A percentile compares a stretch with the other conserved stretches of the same genome.
Evolutionary conservation across 2,329 filamentous ascomycete genomes (phyloP).

Genomic region (Aspergillus amoenus): DNA sequence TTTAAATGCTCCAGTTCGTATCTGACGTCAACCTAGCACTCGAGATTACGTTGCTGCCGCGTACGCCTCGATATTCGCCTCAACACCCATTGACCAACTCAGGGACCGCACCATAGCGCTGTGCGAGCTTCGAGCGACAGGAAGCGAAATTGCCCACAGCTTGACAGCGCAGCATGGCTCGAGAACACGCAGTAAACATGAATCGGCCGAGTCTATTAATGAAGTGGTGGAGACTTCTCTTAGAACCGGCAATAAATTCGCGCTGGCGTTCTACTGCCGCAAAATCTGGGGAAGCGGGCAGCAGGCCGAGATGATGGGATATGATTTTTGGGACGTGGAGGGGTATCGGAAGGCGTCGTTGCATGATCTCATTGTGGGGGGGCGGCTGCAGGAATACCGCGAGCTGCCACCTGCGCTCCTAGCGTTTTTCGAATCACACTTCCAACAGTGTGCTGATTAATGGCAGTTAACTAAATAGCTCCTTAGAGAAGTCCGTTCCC

Average conservation of each 20-base stretch:
- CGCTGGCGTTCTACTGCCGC: slow-evolving; percentile 15
- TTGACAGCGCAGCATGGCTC: neutral
- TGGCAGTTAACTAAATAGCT: neutral
- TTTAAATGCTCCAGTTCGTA: too few relatives aligned
- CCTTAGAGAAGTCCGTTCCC: too few relatives aligned
- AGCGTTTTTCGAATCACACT: neutral
- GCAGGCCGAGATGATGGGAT: slow-evolving; percentile 1
- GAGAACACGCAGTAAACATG: neutral
- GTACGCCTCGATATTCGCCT: slow-evolving; percentile 18
- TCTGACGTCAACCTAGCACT: slow-evolving; percentile 6
- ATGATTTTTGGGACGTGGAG: slow-evolving; percentile 18
- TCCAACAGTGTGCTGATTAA: neutral
- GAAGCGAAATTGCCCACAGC: neutral
- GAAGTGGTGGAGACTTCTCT: neutral
- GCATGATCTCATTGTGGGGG: neutral
- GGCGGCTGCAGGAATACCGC: neutral
- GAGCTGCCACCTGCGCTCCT: neutral
- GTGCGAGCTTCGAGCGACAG: neutral
- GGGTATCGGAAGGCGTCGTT: neutral
- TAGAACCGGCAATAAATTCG: neutral
- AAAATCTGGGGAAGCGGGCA: slow-evolving; percentile 19
- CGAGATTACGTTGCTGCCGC: slow-evolving; percentile 17
- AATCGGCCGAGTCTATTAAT: neutral
- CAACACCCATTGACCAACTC: slow-evolving; percentile 12
- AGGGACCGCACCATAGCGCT: slow-evolving; percentile 3